Conservation (phyloP, 2,329 filamentous ascomycete species). For the Xylariaceae sp. region DNA sequence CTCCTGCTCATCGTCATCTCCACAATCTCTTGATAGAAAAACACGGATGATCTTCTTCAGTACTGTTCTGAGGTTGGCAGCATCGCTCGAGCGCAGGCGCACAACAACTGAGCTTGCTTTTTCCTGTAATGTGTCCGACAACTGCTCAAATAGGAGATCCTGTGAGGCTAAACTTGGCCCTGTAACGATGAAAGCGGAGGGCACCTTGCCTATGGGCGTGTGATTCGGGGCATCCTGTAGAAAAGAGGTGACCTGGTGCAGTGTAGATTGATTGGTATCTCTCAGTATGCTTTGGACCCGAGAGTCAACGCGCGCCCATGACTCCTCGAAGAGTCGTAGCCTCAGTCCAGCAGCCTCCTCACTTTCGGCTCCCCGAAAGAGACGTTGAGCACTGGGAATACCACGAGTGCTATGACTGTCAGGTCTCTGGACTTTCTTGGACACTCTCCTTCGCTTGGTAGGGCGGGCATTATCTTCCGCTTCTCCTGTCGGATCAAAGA, state of each 20-base stretch:
- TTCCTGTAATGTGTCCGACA: conserved; percentile 53
- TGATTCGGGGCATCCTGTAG: conserved; percentile 36
- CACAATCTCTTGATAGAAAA: conserved; percentile 44
- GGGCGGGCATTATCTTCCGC: conserved; percentile 36
- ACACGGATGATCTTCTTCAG: conserved; percentile 71
- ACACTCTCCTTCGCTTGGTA: conserved; percentile 55
- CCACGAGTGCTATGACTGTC: conserved; percentile 11
- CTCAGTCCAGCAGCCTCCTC: conserved; percentile 48
- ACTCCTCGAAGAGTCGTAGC: conserved; percentile 54
- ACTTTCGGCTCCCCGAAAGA: conserved; percentile 54
- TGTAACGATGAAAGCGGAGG: conserved; percentile 69
- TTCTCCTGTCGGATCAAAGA: conserved; percentile 53
- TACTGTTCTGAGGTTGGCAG: conserved; percentile 67
- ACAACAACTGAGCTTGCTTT: conserved; percentile 55
- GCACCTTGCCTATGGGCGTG: conserved; percentile 47
- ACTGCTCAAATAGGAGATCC: conserved; percentile 67
- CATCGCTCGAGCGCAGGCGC: conserved; percentile 64
- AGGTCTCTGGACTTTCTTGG: conserved; percentile 33
- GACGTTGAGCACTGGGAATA: conserved; percentile 41
- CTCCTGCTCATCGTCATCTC: conserved; percentile 54
- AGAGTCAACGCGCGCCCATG: conserved; percentile 62
- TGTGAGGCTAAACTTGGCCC: conserved; percentile 77
- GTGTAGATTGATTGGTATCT: conserved; percentile 57
- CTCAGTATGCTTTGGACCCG: conserved; percentile 60
- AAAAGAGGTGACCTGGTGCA: conserved; percentile 56